Conservation (phyloP, 2,329 filamentous ascomycete species). For the Magnaporthiopsis rhizophila region DNA sequence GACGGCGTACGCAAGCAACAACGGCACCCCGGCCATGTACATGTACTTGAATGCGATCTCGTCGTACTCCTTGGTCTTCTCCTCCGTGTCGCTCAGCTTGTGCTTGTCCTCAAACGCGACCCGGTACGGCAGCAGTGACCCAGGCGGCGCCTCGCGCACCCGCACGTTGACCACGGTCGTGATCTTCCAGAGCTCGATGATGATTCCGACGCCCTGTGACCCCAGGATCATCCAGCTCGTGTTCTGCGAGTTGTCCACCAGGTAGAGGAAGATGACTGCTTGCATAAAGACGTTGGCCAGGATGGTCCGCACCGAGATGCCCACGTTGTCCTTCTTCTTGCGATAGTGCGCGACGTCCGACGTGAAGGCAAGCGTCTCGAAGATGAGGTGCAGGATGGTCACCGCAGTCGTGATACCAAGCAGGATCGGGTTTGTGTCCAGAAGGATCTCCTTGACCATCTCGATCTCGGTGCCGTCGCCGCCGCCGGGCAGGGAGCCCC, state of each 20-base stretch:
- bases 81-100: slow-evolving; percentile 86
- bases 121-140: slow-evolving; percentile 68
- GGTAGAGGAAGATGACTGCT: slow-evolving; percentile 86
- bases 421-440: slow-evolving; percentile 90
- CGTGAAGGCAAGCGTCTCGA: slow-evolving; percentile 94
- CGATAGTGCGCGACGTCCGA: slow-evolving; percentile 97
- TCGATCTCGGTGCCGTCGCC: slow-evolving; percentile 93
- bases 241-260: slow-evolving; percentile 94
- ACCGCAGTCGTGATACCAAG: slow-evolving; percentile 78
- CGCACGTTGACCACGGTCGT: slow-evolving; percentile 91
- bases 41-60: slow-evolving; percentile 97
- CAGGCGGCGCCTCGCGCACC: slow-evolving; percentile 58
- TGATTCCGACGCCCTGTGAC: slow-evolving; percentile 74
- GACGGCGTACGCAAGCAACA: slow-evolving; percentile 78
- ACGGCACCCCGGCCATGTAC: slow-evolving; percentile 82
- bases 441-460: slow-evolving; percentile 90
- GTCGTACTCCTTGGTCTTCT: slow-evolving; percentile 98
- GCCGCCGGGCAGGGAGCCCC: slow-evolving; percentile 61
- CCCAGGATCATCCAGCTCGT: slow-evolving; percentile 99
- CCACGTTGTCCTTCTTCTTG: slow-evolving; percentile 99
- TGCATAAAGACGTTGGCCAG: slow-evolving; percentile 98
- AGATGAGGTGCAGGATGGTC: slow-evolving; percentile 83
- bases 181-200: slow-evolving; percentile 79
- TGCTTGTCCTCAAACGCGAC: slow-evolving; percentile 94
- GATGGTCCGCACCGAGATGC: slow-evolving; percentile 92